Evolutionary conservation across 225 moss, liverwort and hornwort species (phyloP).

Genomic region (Bryum argenteum): DNA sequence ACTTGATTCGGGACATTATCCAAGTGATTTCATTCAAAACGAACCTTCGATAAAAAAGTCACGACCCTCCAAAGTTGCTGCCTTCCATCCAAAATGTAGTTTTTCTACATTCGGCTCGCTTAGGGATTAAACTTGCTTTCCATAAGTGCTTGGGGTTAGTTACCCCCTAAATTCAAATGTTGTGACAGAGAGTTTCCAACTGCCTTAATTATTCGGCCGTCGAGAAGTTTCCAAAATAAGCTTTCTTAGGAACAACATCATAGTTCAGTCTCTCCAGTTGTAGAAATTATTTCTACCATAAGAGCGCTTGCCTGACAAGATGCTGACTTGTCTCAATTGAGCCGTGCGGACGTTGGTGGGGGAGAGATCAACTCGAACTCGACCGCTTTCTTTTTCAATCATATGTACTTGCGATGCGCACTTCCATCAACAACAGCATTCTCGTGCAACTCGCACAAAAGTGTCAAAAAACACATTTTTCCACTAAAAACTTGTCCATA

Average conservation of each 20-base stretch:
- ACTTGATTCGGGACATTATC: no score
- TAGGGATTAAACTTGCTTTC: no score
- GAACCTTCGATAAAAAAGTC: no score
- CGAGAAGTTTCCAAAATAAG: not conserved
- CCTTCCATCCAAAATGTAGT: no score
- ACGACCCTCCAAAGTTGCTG: no score
- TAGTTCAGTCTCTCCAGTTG: not conserved
- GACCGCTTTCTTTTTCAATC: not conserved
- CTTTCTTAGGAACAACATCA: not conserved
- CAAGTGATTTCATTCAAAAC: no score
- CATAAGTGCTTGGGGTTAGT: no score
- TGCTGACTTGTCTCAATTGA: not conserved
- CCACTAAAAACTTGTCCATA: no score
- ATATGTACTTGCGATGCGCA: not conserved
- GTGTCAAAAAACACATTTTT: no score
- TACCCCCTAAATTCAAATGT: not conserved
- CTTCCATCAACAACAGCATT: not conserved
- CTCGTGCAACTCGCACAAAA: not conserved
- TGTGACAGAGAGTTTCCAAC: not conserved
- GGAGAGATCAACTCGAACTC: not conserved
- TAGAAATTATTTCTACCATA: not conserved
- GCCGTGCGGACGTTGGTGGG: not conserved
- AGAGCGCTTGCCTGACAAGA: not conserved
- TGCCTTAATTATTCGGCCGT: no score
- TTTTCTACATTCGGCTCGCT: no score